Conservation (phyloP, 257 asterid genomes). For the Jacaranda copaia region DNA sequence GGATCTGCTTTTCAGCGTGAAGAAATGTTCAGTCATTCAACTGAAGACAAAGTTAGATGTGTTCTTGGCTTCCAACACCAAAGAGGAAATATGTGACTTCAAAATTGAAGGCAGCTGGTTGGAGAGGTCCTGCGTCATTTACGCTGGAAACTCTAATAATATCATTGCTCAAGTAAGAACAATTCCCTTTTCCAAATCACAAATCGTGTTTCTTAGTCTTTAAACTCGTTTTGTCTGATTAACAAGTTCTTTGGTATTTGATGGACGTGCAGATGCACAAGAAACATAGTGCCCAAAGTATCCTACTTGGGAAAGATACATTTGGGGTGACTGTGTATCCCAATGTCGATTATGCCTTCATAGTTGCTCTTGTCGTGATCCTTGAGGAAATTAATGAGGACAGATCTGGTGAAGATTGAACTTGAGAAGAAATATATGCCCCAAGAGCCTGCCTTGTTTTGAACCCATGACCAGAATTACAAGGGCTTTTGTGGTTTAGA, state of each 20-base stretch:
- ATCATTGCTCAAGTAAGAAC: slow-evolving; percentile 74
- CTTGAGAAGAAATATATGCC: too few species aligned
- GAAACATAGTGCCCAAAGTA: slow-evolving; percentile 61
- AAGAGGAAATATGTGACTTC: slow-evolving; percentile 60
- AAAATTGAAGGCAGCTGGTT: slow-evolving; percentile 72
- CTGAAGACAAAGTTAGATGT: slow-evolving; percentile 61
- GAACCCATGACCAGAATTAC: neutral
- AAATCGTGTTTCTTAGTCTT: too few species aligned
- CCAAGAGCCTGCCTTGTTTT: too few species aligned
- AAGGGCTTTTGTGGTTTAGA: neutral
- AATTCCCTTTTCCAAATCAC: too few species aligned
- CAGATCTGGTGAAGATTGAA: slow-evolving; percentile 46
- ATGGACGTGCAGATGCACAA: slow-evolving; percentile 67
- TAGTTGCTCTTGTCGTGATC: slow-evolving; percentile 72
- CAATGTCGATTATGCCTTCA: slow-evolving; percentile 82
- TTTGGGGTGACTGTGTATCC: slow-evolving; percentile 79
- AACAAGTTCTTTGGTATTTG: neutral
- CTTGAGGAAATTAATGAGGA: slow-evolving; percentile 79
- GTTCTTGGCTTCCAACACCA: slow-evolving; percentile 53
- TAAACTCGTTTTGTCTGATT: neutral
- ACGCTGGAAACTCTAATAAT: slow-evolving; percentile 57
- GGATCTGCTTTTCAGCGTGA: slow-evolving; percentile 60
- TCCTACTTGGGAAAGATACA: slow-evolving; percentile 71
- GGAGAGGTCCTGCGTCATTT: slow-evolving; percentile 60
- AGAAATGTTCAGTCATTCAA: slow-evolving; percentile 60